Evolutionary conservation across 257 asterid species (phyloP).

Genomic region (Nicotiana tomentosiformis): DNA sequence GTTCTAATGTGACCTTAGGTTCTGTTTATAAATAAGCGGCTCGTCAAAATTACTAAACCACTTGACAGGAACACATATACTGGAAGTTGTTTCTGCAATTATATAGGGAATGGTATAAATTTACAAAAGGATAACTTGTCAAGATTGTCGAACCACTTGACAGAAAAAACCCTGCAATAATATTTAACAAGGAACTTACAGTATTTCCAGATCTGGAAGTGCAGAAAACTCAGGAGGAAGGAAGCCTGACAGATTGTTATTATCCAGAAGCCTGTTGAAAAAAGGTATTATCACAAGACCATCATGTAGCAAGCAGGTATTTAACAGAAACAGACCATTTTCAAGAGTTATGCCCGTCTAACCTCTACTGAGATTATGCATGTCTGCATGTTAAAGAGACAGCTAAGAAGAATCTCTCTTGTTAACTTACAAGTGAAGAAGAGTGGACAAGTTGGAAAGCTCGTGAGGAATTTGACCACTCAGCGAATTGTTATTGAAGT

Average conservation of each 20-base stretch:
- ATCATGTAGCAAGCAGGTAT: not conserved
- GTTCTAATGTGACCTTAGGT: not conserved
- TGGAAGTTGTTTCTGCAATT: not conserved
- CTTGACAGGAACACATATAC: not conserved
- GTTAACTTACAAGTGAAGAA: slow-evolving; percentile 41
- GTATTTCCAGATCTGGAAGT: slow-evolving; percentile 22
- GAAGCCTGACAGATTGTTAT: slow-evolving; percentile 58
- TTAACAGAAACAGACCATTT: not conserved
- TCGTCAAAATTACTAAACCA: not conserved
- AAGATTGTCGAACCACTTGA: slow-evolving; percentile 5
- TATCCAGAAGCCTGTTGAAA: slow-evolving; percentile 41
- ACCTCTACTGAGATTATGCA: not conserved
- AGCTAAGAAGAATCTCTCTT: not conserved
- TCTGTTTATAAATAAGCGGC: not conserved
- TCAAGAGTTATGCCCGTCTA: not conserved
- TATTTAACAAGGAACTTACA: slow-evolving; percentile 26
- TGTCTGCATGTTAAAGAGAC: not conserved
- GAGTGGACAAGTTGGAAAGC: slow-evolving; percentile 26
- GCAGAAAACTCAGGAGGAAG: slow-evolving; percentile 44
- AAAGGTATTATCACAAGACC: not conserved
- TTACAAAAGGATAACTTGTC: not conserved
- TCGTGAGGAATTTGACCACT: slow-evolving; percentile 41
- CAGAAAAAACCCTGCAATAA: not conserved
- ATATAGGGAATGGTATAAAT: not conserved
- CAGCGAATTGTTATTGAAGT: slow-evolving; percentile 46